phyloP scores from a whole-genome alignment of 2,329 filamentous ascomycete genomes.

The Volutella citrinella region DNA sequence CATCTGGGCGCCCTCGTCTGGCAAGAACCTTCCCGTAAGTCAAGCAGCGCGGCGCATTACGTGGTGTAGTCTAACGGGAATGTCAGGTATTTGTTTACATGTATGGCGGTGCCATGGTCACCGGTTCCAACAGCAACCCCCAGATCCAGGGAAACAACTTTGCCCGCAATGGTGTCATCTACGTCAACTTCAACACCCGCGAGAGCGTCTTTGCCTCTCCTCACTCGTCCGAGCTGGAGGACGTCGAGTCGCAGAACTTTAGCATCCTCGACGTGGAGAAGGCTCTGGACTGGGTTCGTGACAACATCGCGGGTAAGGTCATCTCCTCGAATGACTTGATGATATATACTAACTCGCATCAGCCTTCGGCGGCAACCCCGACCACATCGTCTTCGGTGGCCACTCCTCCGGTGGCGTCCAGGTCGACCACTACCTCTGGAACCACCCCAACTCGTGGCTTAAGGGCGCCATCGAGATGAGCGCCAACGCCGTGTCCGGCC shows the following conservation, averaged over 20 bases:
- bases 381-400: conserved; percentile 44
- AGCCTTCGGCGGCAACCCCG: conserved; percentile 42
- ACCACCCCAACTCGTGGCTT: conserved; percentile 35
- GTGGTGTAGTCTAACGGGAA: background rate
- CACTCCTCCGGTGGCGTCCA: conserved; percentile 36
- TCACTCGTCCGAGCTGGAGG: conserved; percentile 35
- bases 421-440: conserved; percentile 42
- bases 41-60: background rate
- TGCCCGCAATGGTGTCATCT: conserved; percentile 33
- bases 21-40: conserved; percentile 27
- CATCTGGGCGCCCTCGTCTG: conserved; percentile 30
- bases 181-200: conserved; percentile 38
- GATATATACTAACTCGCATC: conserved; percentile 5
- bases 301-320: conserved; percentile 20
- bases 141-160: conserved; percentile 35
- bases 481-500: conserved; percentile 39
- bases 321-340: background rate
- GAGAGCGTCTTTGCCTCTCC: conserved; percentile 44
- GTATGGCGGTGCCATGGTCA: conserved; percentile 34
- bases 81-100: conserved; percentile 36
- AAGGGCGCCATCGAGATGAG: conserved; percentile 39
- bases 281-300: conserved; percentile 23
- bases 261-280: conserved; percentile 24
- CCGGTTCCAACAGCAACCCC: conserved; percentile 37
- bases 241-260: conserved; percentile 20